Percentiles rank a stretch among this genome's conserved stretches.
phyloP scores from a whole-genome alignment of 2,329 filamentous ascomycete genomes.

The Cercospora zeina region DNA sequence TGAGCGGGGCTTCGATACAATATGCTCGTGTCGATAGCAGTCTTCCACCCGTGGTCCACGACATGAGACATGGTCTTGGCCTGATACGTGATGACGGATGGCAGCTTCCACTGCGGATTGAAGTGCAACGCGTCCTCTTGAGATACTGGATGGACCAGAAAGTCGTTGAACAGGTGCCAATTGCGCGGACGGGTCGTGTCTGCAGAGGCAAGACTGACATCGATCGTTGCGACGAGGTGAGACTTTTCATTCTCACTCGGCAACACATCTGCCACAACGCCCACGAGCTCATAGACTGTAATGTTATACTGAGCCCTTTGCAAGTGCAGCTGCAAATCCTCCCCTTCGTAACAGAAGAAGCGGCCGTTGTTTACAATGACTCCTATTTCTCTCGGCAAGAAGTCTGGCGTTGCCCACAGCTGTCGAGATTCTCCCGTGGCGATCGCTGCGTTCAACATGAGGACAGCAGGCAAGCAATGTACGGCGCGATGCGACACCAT shows the following conservation, averaged over 20 bases:
- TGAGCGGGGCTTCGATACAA: constrained; percentile 71
- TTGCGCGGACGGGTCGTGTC: constrained; percentile 61
- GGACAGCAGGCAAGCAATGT: constrained; percentile 75
- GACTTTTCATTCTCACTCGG: constrained; percentile 80
- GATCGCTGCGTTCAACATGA: constrained; percentile 81
- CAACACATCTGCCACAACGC: constrained; percentile 86
- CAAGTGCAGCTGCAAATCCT: constrained; percentile 78
- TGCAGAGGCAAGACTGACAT: constrained; percentile 69
- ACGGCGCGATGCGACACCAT: constrained; percentile 83
- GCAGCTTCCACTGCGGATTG: constrained; percentile 87
- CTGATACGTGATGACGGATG: constrained; percentile 85
- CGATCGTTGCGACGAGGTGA: constrained; percentile 87
- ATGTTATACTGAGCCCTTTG: constrained; percentile 78
- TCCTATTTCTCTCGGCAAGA: constrained; percentile 91
- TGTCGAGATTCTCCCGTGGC: constrained; percentile 72
- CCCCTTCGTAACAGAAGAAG: constrained; percentile 91
- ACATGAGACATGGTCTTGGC: constrained; percentile 75
- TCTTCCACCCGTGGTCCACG: constrained; percentile 84
- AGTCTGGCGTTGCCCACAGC: constrained; percentile 85
- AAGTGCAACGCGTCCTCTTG: constrained; percentile 85
- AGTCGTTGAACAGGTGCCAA: constrained; percentile 98
- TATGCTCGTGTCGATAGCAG: constrained; percentile 76
- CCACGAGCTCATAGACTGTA: constrained; percentile 86
- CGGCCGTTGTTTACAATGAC: constrained; percentile 88
- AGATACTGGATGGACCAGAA: constrained; percentile 78